Conservation (phyloP, 2,329 filamentous ascomycete species). For the Claviceps africana region DNA sequence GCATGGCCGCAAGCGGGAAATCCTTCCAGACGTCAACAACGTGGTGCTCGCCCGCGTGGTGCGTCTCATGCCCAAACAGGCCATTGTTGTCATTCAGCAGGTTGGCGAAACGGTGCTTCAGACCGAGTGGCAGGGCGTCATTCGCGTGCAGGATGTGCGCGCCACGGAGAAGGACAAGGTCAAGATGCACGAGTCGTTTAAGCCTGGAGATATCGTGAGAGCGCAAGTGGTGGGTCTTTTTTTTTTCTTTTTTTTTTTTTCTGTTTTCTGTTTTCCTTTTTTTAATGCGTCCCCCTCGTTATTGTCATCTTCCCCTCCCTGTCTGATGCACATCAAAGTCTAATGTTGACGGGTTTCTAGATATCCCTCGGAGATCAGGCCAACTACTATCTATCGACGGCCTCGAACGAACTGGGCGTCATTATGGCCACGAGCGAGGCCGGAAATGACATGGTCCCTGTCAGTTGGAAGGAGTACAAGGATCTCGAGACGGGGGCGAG, state of each 20-base stretch:
- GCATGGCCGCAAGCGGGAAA: conserved; percentile 43
- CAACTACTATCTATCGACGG: conserved; percentile 90
- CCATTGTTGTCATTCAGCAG: conserved; percentile 72
- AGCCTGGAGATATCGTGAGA: conserved; percentile 81
- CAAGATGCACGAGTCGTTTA: conserved; percentile 78
- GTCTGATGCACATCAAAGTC: background rate
- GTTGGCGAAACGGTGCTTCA: conserved; percentile 59
- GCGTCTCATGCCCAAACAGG: conserved; percentile 72
- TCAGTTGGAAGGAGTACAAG: conserved; percentile 90
- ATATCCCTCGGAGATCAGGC: conserved; percentile 87
- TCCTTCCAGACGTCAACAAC: conserved; percentile 69
- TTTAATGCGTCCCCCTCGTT: too few relatives aligned
- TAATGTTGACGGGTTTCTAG: conserved; percentile 21
- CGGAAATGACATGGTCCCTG: conserved; percentile 81
- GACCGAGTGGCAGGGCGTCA: conserved; percentile 73
- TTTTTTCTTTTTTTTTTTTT: background rate
- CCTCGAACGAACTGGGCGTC: conserved; percentile 80
- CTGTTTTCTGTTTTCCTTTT: background rate
- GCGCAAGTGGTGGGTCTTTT: conserved; percentile 56
- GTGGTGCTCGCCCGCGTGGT: conserved; percentile 75
- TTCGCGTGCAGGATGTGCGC: conserved; percentile 79
- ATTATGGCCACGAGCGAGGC: conserved; percentile 82
- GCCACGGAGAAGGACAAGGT: conserved; percentile 94
- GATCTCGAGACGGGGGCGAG: conserved; percentile 64
- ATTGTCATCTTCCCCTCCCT: too few relatives aligned